A percentile compares a stretch with the other conserved stretches of the same genome.
These are phyloP conservation scores for Hydnomerulius pinastri DNA, from an alignment of 768 basidiomycete genomes.

Conservation along the genomic window DNA sequence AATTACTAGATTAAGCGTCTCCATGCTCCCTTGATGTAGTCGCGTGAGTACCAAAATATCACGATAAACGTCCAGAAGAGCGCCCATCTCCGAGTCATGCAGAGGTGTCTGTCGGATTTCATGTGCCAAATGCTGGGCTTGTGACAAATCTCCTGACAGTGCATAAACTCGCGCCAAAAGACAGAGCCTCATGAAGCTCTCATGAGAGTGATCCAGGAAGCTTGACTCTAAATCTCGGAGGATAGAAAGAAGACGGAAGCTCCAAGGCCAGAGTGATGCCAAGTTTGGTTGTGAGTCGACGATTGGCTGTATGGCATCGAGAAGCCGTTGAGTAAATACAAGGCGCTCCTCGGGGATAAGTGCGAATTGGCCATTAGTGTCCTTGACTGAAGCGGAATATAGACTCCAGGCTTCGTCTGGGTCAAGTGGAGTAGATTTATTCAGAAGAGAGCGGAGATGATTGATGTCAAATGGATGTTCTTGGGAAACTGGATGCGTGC, in stretches of 20 bases:
- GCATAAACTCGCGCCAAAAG: slow-evolving; percentile 36
- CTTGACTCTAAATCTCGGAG: slow-evolving; percentile 30
- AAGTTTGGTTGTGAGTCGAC: slow-evolving; percentile 17
- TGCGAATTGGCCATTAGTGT: slow-evolving; percentile 8
- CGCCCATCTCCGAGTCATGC: slow-evolving; percentile 19
- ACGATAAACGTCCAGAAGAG: slow-evolving; percentile 36
- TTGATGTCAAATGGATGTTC: slow-evolving; percentile 1
- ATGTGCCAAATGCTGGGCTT: slow-evolving; percentile 32
- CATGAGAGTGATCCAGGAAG: slow-evolving; percentile 18
- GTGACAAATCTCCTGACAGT: slow-evolving; percentile 37
- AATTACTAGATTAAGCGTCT: slow-evolving; percentile 42
- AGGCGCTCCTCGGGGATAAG: slow-evolving; percentile 26
- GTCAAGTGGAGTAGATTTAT: slow-evolving; percentile 26
- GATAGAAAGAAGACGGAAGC: slow-evolving; percentile 36
- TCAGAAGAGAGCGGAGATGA: slow-evolving; percentile 23
- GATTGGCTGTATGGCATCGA: slow-evolving; percentile 13
- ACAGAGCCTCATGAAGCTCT: slow-evolving; percentile 26
- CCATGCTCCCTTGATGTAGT: slow-evolving; percentile 31
- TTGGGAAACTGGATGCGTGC: slow-evolving; percentile 9
- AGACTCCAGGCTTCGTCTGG: slow-evolving; percentile 43
- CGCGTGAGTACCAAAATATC: slow-evolving; percentile 39
- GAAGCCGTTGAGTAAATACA: slow-evolving; percentile 29
- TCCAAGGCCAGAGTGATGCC: slow-evolving; percentile 35
- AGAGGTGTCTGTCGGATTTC: slow-evolving; percentile 24
- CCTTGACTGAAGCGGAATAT: slow-evolving; percentile 27